Base-by-base conservation (phyloP, 2,329 filamentous ascomycete genomes). In the Fusarium buharicum region DNA sequence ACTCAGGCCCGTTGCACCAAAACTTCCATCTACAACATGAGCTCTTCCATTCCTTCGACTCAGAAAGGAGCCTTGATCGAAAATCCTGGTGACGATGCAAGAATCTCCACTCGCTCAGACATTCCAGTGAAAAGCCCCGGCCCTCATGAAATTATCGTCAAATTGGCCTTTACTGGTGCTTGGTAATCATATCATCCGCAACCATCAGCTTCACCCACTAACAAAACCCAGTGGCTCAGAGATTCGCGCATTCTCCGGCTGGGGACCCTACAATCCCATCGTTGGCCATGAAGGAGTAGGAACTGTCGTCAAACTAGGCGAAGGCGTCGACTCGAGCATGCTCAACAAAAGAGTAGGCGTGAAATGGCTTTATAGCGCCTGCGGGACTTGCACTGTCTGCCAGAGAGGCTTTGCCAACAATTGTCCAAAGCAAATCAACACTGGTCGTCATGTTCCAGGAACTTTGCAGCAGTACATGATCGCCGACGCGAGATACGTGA, bases 341-440 rank as follows among this genome's bases (percentile, higher is more conserved):
- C 27, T 79, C 5, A 69, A 68, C 2, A 74, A 73, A 17, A 56
- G 75, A 3, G 79, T 81, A 0, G 79, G 79, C 1, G 72, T 81
- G 1, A 80, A 80, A 55, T 81, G 79, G 79, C 69, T 81, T 1
- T 79, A 75, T 58, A 78, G 74, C 5, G 76, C 78, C 1, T 81
- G 79, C 18, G 73, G 73, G 0, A 20, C 61, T 4, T 81, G 79
- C 24, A 68, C 68, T 1, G 69, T 67, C 6, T 81, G 79, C 48
- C 62, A 62, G 3, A 59, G 57, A 7, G 76, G 75, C 1, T 70
- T 74, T 48, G 3, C 59, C 2, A 80, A 80, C 16, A 78, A 79
- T 30, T 81, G 79, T 17, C 68, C 70, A 0, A 72, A 72, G 8
- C 78, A 79, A 39, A 47, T 74, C n/a, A 79, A 80, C 50, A 79